These are phyloP conservation scores for Daldinia eschscholtzii DNA, from an alignment of 2,329 filamentous ascomycete genomes.

Conservation along the genomic window DNA sequence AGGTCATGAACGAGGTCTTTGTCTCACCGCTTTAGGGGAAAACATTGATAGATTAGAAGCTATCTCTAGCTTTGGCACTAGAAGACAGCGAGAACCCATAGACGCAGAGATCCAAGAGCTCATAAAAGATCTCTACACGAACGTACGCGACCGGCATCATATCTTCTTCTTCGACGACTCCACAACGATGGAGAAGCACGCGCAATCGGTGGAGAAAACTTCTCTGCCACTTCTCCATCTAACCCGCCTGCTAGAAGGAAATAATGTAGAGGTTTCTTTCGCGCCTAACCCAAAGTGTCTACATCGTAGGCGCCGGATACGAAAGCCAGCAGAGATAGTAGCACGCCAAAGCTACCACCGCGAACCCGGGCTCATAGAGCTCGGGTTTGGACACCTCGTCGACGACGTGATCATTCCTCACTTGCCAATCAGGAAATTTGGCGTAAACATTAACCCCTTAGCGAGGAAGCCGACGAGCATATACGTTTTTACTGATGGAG, in stretches of 20 bases:
- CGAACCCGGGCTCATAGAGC: neutral
- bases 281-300: neutral
- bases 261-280: neutral
- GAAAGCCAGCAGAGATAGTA: neutral
- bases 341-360: neutral
- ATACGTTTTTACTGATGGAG: constrained; percentile 40
- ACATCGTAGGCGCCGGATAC: neutral
- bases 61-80: neutral
- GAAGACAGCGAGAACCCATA: neutral
- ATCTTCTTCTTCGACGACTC: constrained; percentile 46
- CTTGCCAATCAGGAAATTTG: neutral
- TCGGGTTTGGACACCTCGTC: neutral
- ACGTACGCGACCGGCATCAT: constrained; percentile 39
- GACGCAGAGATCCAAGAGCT: neutral
- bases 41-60: neutral
- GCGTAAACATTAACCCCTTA: constrained; percentile 8
- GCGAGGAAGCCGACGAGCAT: constrained; percentile 28
- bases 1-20: neutral
- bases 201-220: constrained; percentile 17
- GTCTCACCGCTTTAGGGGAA: neutral
- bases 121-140: constrained; percentile 12
- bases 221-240: constrained; percentile 12
- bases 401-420: neutral
- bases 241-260: neutral
- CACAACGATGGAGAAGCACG: constrained; percentile 35